These are phyloP conservation scores for Myrica gale DNA, from an alignment of 306 rosid species.

Conservation along the genomic window DNA sequence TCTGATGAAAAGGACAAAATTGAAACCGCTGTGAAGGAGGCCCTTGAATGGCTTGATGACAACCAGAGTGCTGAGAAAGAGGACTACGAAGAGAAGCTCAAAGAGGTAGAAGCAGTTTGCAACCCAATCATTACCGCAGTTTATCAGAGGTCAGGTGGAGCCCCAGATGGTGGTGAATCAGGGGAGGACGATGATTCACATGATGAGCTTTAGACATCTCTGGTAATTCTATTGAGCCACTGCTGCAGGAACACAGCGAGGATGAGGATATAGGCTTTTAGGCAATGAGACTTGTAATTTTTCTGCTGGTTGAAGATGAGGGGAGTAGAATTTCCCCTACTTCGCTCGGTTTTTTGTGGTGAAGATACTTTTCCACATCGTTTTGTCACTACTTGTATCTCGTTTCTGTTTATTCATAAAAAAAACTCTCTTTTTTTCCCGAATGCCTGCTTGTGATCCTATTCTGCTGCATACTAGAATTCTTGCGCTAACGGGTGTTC, in stretches of 20 bases:
- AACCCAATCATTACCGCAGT: slow-evolving; percentile 86
- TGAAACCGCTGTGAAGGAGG: slow-evolving; percentile 87
- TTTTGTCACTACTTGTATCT: slow-evolving; percentile 34
- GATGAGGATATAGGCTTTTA: slow-evolving; percentile 35
- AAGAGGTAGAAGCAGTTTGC: slow-evolving; percentile 94
- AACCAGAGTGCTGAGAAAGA: slow-evolving; percentile 89
- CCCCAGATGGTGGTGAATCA: slow-evolving; percentile 64
- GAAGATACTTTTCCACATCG: slow-evolving; percentile 26
- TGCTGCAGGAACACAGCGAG: slow-evolving; percentile 27
- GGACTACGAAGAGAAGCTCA: slow-evolving; percentile 92
- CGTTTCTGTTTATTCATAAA: slow-evolving; percentile 23
- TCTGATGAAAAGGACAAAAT: slow-evolving; percentile 92
- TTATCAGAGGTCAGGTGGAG: slow-evolving; percentile 89
- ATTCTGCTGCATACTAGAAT: not conserved
- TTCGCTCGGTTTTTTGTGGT: slow-evolving; percentile 40
- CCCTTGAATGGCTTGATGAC: slow-evolving; percentile 95
- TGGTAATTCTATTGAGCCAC: slow-evolving; percentile 12
- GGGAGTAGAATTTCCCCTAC: slow-evolving; percentile 34
- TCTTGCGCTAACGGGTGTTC: not conserved
- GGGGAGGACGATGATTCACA: slow-evolving; percentile 78
- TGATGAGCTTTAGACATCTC: slow-evolving; percentile 66
- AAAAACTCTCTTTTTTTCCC: not conserved
- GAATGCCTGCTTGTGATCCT: not conserved
- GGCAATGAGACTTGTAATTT: slow-evolving; percentile 41
- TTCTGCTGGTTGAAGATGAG: slow-evolving; percentile 35